These are phyloP conservation scores for Marasmius fiardii DNA, from an alignment of 1,284 basidiomycete species.

Conservation along the genomic window DNA sequence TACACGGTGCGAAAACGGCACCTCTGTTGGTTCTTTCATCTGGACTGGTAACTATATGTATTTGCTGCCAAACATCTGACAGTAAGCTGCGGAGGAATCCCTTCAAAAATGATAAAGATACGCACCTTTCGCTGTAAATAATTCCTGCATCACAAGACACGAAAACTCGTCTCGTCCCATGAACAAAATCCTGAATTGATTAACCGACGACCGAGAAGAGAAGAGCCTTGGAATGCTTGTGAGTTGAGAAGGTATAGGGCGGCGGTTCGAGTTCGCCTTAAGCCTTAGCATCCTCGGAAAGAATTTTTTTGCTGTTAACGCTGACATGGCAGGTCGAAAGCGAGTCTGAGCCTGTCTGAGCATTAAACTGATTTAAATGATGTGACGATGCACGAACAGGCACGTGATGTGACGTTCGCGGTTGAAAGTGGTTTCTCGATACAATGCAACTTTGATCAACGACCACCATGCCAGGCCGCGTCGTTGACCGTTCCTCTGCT, in stretches of 20 bases:
- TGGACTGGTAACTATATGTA: conserved; percentile 60
- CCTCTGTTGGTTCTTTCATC: conserved; percentile 52
- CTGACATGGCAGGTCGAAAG: too few species aligned
- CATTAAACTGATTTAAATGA: too few species aligned
- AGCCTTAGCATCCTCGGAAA: too few species aligned
- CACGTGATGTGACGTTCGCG: background rate
- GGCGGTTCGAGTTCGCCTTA: too few species aligned
- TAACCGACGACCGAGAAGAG: too few species aligned
- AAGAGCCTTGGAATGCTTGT: too few species aligned
- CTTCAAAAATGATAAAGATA: conserved; percentile 9
- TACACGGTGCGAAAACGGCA: background rate
- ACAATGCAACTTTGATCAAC: background rate
- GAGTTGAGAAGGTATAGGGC: too few species aligned
- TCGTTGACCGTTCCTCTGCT: background rate
- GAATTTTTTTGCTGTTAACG: too few species aligned
- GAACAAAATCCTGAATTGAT: conserved; percentile 54
- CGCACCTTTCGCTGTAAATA: conserved; percentile 49
- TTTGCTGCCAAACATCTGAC: conserved; percentile 58
- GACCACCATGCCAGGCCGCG: conserved; percentile 4
- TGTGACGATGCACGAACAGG: too few species aligned
- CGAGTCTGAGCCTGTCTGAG: too few species aligned
- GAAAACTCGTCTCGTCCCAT: conserved; percentile 76
- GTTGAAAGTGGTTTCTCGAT: background rate
- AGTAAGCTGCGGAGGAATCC: conserved; percentile 10
- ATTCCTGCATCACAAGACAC: conserved; percentile 50